Base-by-base conservation (phyloP, 1,139 yeast species). In the Saccharomycopsis hybrid region DNA sequence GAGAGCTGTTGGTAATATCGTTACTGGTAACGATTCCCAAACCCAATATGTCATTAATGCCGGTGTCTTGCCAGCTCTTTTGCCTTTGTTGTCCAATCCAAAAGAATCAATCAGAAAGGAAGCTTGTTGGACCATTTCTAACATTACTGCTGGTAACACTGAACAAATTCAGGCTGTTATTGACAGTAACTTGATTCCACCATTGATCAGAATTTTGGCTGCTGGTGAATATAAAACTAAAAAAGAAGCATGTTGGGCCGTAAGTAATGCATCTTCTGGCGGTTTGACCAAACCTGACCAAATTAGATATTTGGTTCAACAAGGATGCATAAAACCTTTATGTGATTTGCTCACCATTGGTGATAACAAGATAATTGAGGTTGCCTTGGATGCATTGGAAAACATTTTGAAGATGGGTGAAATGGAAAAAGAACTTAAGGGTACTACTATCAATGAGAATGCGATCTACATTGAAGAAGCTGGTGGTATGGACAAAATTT, bases 161-260 rank as follows among this genome's bases (percentile, higher is more conserved):
- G 90, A 85, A 57, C 98, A 92, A 73, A 89, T 92, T 62, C 97
- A 92, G 71, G 92, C 97, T 3, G 97, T 92, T 49, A 89, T 92
- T 62, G 96, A 90, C 65, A 84, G 92, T 56, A 92, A 92, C 71
- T 76, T 92, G 65, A 82, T 92, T 58, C 98, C 98, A 43, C 96
- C 92, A 56, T 80, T 94, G 57, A 83, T 92, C 62, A 82, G 89
- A 66, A 74, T 92, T 60, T 76, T 92, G 64, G 70, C 76, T 43
- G 76, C 78, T 53, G 97, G 95, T 56, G 98, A 92, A 64, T 90
- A 88, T 73, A 89, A 88, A 72, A 92, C 97, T 42, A 86, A 88
- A 67, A 92, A 92, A 70, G 98, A 92, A 72, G 98, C 98, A 8
- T 90, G 98, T 74, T 92, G 98, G 98, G 98, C 97, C 37, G 85